phyloP scores from a whole-genome alignment of 2,329 filamentous ascomycete species.

The Diaporthe vexans region DNA sequence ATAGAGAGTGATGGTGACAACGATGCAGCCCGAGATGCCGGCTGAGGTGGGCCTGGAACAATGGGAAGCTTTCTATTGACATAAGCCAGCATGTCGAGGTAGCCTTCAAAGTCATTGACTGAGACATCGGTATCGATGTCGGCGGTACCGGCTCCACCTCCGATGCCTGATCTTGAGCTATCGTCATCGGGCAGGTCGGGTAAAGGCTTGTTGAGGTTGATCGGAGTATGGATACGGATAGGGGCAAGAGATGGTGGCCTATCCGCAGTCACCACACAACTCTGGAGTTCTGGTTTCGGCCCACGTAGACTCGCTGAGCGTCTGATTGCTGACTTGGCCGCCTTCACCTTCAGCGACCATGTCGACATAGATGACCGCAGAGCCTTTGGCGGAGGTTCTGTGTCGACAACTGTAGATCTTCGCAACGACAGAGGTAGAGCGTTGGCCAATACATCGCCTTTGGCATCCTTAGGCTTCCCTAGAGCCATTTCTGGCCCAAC shows the following conservation, averaged over 20 bases:
- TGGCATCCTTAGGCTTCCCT: slow-evolving; percentile 4
- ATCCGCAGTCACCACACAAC: background rate
- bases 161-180: background rate
- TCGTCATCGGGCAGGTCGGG: slow-evolving; percentile 11
- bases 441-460: background rate
- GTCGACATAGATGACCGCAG: slow-evolving; percentile 6
- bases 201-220: slow-evolving; percentile 32
- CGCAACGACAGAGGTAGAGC: background rate
- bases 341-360: slow-evolving; percentile 2
- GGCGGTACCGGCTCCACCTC: background rate
- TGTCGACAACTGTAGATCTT: background rate
- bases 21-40: background rate
- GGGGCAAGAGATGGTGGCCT: slow-evolving; percentile 3
- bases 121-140: slow-evolving; percentile 7
- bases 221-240: slow-evolving; percentile 4
- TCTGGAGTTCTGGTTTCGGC: background rate
- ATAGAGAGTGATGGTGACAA: background rate
- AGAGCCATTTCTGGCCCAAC: slow-evolving; percentile 24
- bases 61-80: slow-evolving; percentile 7
- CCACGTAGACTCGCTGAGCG: slow-evolving; percentile 14
- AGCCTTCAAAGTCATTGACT: slow-evolving; percentile 27
- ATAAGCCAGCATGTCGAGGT: slow-evolving; percentile 34
- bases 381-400: background rate
- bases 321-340: slow-evolving; percentile 8
- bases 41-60: background rate